These are phyloP conservation scores for Pichia cabralensis DNA, from an alignment of 805 yeast species.

Conservation along the genomic window DNA sequence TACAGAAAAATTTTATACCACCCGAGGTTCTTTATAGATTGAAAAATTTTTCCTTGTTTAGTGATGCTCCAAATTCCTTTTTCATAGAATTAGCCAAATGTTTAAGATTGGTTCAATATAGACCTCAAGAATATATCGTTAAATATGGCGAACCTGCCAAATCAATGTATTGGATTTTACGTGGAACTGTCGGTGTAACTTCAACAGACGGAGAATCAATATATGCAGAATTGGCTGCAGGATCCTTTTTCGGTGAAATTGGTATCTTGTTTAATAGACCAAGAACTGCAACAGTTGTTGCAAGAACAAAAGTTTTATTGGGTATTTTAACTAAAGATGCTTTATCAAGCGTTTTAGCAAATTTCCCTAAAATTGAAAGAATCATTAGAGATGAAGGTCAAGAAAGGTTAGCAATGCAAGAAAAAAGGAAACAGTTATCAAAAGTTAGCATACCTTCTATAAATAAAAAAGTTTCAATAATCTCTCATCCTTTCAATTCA, in stretches of 20 bases:
- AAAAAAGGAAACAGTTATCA: constrained; percentile 42
- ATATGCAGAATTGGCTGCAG: constrained; percentile 60
- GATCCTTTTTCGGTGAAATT: constrained; percentile 71
- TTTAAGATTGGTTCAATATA: constrained; percentile 48
- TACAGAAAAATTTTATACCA: constrained; percentile 30
- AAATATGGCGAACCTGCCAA: constrained; percentile 64
- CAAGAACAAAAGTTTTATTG: constrained; percentile 53
- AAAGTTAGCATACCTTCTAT: constrained; percentile 16
- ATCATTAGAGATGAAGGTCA: constrained; percentile 72
- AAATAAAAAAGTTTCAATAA: constrained; percentile 6
- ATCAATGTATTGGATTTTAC: constrained; percentile 72
- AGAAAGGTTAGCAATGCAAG: constrained; percentile 63
- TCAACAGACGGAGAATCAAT: constrained; percentile 70
- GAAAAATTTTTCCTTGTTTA: constrained; percentile 53
- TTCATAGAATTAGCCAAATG: constrained; percentile 49
- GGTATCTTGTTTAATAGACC: constrained; percentile 70
- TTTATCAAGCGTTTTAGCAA: constrained; percentile 46
- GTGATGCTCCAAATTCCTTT: constrained; percentile 57
- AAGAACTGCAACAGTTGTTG: constrained; percentile 69
- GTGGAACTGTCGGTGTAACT: constrained; percentile 69
- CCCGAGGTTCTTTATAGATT: constrained; percentile 44
- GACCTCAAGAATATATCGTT: constrained; percentile 61
- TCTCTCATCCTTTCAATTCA: too few relatives aligned
- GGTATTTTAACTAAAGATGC: constrained; percentile 63
- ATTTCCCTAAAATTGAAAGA: constrained; percentile 56